A percentile compares a stretch with the other conserved stretches of the same genome.
phyloP scores from a whole-genome alignment of 495 filamentous ascomycete genomes.

The Lophium mytilinum region DNA sequence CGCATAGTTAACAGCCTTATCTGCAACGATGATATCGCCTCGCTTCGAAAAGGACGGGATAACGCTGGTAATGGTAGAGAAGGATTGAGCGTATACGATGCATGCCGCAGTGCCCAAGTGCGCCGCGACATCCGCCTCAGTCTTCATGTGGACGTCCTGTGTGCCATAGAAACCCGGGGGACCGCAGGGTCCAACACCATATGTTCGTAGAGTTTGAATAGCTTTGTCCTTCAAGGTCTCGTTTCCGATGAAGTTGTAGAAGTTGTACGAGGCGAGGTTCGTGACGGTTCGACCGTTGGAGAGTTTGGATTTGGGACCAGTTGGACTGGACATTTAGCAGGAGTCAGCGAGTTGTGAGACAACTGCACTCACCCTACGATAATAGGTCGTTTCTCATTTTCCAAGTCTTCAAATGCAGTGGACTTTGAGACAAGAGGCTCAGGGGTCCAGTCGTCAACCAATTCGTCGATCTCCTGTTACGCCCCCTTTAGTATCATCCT shows the following conservation, averaged over 20 bases:
- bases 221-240: constrained; percentile 90
- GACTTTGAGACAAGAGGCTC: constrained; percentile 76
- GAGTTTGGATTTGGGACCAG: constrained; percentile 81
- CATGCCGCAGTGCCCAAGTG: constrained; percentile 79
- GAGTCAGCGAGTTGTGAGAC: neutral
- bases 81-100: constrained; percentile 92
- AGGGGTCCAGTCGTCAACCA: constrained; percentile 94
- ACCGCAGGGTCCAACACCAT: constrained; percentile 93
- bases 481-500: constrained; percentile 9
- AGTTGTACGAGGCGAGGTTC: constrained; percentile 90
- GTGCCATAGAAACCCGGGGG: constrained; percentile 97
- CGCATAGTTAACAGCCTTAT: constrained; percentile 86
- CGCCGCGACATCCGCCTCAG: constrained; percentile 85
- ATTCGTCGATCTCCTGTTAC: constrained; percentile 80
- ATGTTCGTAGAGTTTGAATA: constrained; percentile 83
- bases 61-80: constrained; percentile 87
- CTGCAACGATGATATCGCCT: constrained; percentile 97
- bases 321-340: constrained; percentile 50
- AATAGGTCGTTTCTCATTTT: constrained; percentile 76
- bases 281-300: constrained; percentile 80
- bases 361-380: constrained; percentile 64
- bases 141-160: constrained; percentile 97
- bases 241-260: constrained; percentile 91
- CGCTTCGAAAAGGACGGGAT: constrained; percentile 95
- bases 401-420: constrained; percentile 65